phyloP scores from a whole-genome alignment of 2,329 filamentous ascomycete species.

The Clarireedia hainanense region DNA sequence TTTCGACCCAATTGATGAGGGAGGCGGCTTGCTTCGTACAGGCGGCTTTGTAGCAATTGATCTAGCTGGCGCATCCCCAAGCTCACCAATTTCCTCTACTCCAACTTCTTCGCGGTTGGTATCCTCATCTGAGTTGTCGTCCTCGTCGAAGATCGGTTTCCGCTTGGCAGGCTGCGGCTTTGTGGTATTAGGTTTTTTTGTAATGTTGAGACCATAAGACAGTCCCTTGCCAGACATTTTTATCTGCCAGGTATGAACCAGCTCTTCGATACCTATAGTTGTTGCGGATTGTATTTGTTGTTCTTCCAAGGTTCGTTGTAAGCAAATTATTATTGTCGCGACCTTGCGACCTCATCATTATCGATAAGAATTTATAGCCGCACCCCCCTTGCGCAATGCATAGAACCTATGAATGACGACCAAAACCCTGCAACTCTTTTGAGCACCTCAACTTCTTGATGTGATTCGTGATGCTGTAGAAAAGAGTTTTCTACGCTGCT shows the following conservation, averaged over 20 bases:
- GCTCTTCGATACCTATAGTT: neutral
- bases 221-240: conserved; percentile 33
- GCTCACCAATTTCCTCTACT: conserved; percentile 51
- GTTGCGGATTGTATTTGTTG: neutral
- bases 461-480: neutral
- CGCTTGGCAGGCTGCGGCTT: conserved; percentile 43
- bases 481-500: neutral
- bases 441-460: neutral
- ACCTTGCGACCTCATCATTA: neutral
- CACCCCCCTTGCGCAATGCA: neutral
- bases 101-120: conserved; percentile 31
- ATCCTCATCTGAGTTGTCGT: conserved; percentile 49
- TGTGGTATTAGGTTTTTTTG: conserved; percentile 44
- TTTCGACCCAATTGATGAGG: conserved; percentile 26
- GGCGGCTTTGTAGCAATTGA: conserved; percentile 28
- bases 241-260: neutral
- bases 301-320: neutral
- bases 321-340: neutral
- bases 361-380: neutral
- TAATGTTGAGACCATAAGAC: conserved; percentile 51
- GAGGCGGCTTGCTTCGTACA: conserved; percentile 27
- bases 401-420: too few relatives aligned
- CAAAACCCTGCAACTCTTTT: neutral
- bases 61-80: conserved; percentile 41
- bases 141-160: conserved; percentile 52